A percentile compares a stretch with the other conserved stretches of the same genome.
Conservation (phyloP, 495 filamentous ascomycete species). For the Penicillium ucsense region DNA sequence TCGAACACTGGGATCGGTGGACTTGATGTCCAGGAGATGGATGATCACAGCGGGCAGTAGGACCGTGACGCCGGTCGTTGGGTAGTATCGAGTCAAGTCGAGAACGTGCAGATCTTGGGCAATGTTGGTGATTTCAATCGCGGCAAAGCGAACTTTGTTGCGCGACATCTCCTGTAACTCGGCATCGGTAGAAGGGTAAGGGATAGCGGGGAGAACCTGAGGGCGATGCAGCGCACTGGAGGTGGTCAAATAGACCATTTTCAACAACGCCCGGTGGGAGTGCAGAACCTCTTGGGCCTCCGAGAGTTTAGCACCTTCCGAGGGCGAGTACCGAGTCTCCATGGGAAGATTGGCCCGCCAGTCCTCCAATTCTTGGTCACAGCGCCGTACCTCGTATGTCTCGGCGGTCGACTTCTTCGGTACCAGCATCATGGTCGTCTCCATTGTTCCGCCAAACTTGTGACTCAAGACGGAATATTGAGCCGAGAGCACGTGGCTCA, state of each 20-base stretch:
- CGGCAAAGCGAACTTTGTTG: constrained; percentile 67
- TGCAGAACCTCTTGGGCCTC: constrained; percentile 51
- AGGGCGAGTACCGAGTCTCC: constrained; percentile 52
- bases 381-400: constrained; percentile 58
- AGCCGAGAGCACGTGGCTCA: constrained; percentile 72
- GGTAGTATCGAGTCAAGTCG: constrained; percentile 65
- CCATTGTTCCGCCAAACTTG: constrained; percentile 63
- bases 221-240: constrained; percentile 80
- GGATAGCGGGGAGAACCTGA: constrained; percentile 70
- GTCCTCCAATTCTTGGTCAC: constrained; percentile 61
- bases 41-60: constrained; percentile 86
- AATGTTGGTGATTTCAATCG: constrained; percentile 70
- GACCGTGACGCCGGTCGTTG: constrained; percentile 81
- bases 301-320: constrained; percentile 26
- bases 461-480: constrained; percentile 87
- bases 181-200: constrained; percentile 43
- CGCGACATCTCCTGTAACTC: constrained; percentile 71
- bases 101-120: constrained; percentile 59
- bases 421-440: constrained; percentile 81
- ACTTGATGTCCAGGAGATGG: constrained; percentile 82
- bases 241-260: constrained; percentile 84
- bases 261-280: constrained; percentile 66
- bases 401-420: constrained; percentile 76
- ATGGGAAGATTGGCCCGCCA: constrained; percentile 63
- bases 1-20: constrained; percentile 55